Conservation (phyloP, 805 yeast species). For the fission yeast (Schizosaccharomyces pombe) region DNA sequence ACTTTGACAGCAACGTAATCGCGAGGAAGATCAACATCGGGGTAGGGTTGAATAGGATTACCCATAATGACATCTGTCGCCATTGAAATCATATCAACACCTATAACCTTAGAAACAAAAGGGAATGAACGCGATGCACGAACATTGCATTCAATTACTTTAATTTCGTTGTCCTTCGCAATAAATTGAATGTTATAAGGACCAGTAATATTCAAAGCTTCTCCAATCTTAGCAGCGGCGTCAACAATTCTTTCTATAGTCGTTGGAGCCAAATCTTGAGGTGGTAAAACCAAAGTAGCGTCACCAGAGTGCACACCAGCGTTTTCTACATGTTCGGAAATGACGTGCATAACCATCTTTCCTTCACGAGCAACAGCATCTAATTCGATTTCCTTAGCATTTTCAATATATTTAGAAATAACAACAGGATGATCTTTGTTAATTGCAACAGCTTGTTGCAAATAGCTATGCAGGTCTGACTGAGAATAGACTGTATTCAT, state of each 20-base stretch:
- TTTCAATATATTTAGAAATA: conserved; percentile 82
- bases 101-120: conserved; percentile 90
- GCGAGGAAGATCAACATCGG: conserved; percentile 68
- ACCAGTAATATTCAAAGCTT: conserved; percentile 88
- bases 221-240: conserved; percentile 80
- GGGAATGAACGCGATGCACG: conserved; percentile 99
- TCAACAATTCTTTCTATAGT: conserved; percentile 54
- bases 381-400: conserved; percentile 90
- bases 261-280: conserved; percentile 46
- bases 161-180: conserved; percentile 49
- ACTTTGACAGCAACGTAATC: conserved; percentile 87
- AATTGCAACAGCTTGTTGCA: conserved; percentile 72
- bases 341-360: conserved; percentile 73
- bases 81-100: conserved; percentile 79
- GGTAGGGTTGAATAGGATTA: conserved; percentile 43
- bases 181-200: conserved; percentile 97
- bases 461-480: conserved; percentile 56
- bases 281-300: conserved; percentile 87
- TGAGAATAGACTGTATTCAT: conserved; percentile 77
- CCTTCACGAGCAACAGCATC: conserved; percentile 92
- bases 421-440: conserved; percentile 95
- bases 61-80: conserved; percentile 73
- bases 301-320: conserved; percentile 99
- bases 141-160: conserved; percentile 95
- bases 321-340: conserved; percentile 91